phyloP scores from a whole-genome alignment of 129 eudicot genomes.

The Glebionis coronaria region DNA sequence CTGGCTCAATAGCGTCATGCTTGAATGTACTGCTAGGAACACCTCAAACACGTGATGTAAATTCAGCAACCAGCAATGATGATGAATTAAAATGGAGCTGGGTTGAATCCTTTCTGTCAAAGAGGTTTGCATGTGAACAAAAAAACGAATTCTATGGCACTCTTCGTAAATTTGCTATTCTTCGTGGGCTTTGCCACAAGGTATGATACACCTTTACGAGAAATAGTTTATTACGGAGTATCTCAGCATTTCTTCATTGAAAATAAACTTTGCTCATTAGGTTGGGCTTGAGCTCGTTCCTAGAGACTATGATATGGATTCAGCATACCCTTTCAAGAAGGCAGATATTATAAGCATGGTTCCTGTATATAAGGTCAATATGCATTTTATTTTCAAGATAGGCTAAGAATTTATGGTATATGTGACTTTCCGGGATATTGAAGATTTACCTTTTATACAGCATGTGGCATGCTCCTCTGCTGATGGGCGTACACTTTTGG shows the following conservation, averaged over 20 bases:
- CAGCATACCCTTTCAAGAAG: constrained; percentile 73
- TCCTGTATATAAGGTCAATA: constrained; percentile 81
- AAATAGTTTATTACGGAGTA: not conserved
- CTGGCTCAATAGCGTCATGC: constrained; percentile 74
- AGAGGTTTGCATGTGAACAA: constrained; percentile 80
- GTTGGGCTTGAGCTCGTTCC: constrained; percentile 98
- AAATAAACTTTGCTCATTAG: constrained; percentile 28
- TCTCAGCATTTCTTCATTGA: not conserved
- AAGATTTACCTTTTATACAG: constrained; percentile 30
- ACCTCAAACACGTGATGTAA: constrained; percentile 19
- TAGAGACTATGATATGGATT: constrained; percentile 89
- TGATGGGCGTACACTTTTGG: constrained; percentile 90
- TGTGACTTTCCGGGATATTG: not conserved
- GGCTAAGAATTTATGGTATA: not conserved
- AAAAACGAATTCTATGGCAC: constrained; percentile 51
- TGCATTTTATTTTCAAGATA: not conserved
- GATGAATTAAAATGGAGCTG: constrained; percentile 76
- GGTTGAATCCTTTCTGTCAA: constrained; percentile 68
- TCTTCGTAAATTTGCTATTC: constrained; percentile 81
- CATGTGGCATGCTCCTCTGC: constrained; percentile 99
- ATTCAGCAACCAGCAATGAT: constrained; percentile 12
- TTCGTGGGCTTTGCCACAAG: constrained; percentile 96
- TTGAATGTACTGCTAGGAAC: constrained; percentile 74
- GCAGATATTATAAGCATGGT: constrained; percentile 84
- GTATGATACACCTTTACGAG: constrained; percentile 31